Base-by-base conservation (phyloP, 177 flowering plant genomes). In the Telopea speciosissima region DNA sequence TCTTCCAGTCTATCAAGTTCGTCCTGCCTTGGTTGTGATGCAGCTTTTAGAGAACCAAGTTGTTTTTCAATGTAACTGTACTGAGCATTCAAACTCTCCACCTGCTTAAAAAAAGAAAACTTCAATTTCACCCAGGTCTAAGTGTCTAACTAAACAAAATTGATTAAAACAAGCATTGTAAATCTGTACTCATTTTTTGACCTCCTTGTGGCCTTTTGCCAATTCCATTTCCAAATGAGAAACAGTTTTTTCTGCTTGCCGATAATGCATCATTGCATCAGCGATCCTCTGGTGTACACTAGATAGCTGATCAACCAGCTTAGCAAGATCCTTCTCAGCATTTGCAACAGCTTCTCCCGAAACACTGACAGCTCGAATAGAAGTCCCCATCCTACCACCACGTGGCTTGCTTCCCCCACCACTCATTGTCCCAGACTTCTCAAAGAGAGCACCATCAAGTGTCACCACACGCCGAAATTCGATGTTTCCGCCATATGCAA, bases 361-460 rank as follows among this genome's bases (percentile, higher is more conserved):
- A 54, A 93, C 95, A 78, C 90, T 88, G 65, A 79, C 70, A 21
- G 84, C 89, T 73, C 88, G 89, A 72, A 93, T 86, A 56, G 97
- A 88, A 63, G 97, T 87, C 9, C 97, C 95, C 89, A 96, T 96
- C 79, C 85, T 93, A 66, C 99, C 99, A 77, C 98, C 98, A 54
- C 95, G 91, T 33, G 97, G 99, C 80, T 83, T 93, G 74, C 80
- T 70, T 23, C 99, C 99, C 4, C 99, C 99, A 68, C 99, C 99
- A 81, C 89, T 91, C 98, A 96, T 96, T 3, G 99, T 96, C 62
- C 99, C 99, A 58, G 96, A 86, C 78, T 86, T 91, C 73, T 93
- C 98, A 80, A 93, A 88, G 31, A 96, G 87, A 22, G 93, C 87
- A 74, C 99, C 99, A 71, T 96, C 95, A 75, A 96, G 78, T 67